Evolutionary conservation across 352 stramenopile genomes (phyloP).

Genomic region (Thraustochytrium sp.): DNA sequence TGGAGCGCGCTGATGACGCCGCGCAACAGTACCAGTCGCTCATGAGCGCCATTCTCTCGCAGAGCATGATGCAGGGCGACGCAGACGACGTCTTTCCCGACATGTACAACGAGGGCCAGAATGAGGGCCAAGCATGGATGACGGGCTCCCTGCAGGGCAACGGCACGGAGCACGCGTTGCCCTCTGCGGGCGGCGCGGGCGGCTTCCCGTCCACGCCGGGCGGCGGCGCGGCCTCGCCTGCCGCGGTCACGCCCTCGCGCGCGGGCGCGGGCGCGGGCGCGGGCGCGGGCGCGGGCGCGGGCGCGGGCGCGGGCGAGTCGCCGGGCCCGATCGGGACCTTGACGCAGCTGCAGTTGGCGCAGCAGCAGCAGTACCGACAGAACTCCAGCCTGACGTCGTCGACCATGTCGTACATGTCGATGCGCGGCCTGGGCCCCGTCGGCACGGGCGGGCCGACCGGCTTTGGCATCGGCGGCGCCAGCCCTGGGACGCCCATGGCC

Average conservation of each 20-base stretch:
- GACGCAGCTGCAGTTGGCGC: not conserved
- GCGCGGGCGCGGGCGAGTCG: not conserved
- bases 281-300: no score
- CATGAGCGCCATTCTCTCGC: not conserved
- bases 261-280: no score
- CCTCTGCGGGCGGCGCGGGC: not conserved
- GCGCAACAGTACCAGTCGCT: not conserved
- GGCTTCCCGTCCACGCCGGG: no score
- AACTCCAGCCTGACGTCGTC: not conserved
- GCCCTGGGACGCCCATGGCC: not conserved
- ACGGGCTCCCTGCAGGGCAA: constrained; percentile 77
- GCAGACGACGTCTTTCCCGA: not conserved
- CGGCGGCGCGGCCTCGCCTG: no score
- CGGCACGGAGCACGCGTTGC: constrained; percentile 54
- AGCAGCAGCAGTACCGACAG: constrained; percentile 26
- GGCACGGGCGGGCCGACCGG: no score
- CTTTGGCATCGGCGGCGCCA: not conserved
- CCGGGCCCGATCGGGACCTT: not conserved
- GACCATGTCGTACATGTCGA: not conserved
- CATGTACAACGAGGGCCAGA: not conserved
- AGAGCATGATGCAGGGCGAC: constrained; percentile 30
- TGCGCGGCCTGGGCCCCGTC: not conserved
- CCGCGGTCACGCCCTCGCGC: no score
- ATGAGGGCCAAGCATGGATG: no score
- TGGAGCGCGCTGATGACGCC: constrained; percentile 19